A percentile compares a stretch with the other conserved stretches of the same genome.
phyloP scores from a whole-genome alignment of 2,329 filamentous ascomycete genomes.

The Cladosporium sp. region DNA sequence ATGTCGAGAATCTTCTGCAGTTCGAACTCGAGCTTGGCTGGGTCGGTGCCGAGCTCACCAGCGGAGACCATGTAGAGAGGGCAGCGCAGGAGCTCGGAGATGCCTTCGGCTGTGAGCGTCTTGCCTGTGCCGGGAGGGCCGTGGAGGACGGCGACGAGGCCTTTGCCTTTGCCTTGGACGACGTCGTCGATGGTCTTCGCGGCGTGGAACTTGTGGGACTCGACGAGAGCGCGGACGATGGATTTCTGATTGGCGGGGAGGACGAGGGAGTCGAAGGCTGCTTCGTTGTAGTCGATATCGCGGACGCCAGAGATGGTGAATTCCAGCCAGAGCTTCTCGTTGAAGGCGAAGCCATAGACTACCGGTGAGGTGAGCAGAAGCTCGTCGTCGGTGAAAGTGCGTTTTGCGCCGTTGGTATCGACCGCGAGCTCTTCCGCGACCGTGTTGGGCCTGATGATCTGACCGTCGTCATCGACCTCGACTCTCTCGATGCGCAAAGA shows the following conservation, averaged over 20 bases:
- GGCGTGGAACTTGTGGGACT: conserved; percentile 77
- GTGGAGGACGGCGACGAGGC: conserved; percentile 76
- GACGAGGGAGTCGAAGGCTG: conserved; percentile 78
- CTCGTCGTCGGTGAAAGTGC: conserved; percentile 70
- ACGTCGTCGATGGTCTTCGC: conserved; percentile 74
- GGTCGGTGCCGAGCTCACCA: conserved; percentile 76
- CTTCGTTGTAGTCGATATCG: conserved; percentile 80
- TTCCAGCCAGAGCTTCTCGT: conserved; percentile 86
- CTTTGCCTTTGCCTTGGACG: conserved; percentile 75
- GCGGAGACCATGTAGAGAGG: conserved; percentile 81
- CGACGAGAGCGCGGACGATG: conserved; percentile 72
- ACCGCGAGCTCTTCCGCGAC: conserved; percentile 20
- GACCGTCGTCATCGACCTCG: conserved; percentile 52
- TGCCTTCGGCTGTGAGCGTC: conserved; percentile 81
- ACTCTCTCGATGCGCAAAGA: conserved; percentile 49
- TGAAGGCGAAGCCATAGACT: conserved; percentile 81
- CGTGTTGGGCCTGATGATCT: conserved; percentile 24
- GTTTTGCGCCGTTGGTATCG: conserved; percentile 18
- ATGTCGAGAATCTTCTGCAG: conserved; percentile 82
- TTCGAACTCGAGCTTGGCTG: conserved; percentile 67
- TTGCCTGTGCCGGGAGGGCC: conserved; percentile 85
- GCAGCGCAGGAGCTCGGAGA: conserved; percentile 75
- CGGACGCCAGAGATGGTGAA: conserved; percentile 74
- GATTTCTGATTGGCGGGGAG: conserved; percentile 60
- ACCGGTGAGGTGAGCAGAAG: conserved; percentile 79